Evolutionary conservation across 2,329 filamentous ascomycete species (phyloP).

Genomic region (Fusarium annulatum): DNA sequence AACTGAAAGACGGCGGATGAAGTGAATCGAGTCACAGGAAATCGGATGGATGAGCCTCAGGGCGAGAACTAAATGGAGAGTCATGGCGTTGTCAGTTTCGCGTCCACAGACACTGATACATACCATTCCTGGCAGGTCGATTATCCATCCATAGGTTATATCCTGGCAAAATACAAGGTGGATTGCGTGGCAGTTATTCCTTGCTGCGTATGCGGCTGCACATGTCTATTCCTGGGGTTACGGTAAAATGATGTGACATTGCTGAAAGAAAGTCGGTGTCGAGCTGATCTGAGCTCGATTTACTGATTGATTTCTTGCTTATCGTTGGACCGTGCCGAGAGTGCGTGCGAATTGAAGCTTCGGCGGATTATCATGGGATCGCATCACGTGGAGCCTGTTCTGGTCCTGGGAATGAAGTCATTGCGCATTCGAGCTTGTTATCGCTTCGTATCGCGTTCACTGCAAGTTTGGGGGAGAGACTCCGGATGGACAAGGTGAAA

Average conservation of each 20-base stretch:
- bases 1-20: conserved; percentile 9
- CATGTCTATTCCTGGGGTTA: conserved; percentile 7
- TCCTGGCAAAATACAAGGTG: not conserved
- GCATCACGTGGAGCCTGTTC: conserved; percentile 32
- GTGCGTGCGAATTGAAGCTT: conserved; percentile 4
- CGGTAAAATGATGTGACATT: conserved; percentile 2
- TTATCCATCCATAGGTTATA: not conserved
- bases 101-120: conserved; percentile 26
- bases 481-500: not conserved
- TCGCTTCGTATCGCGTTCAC: conserved; percentile 19
- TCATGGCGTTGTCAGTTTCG: conserved; percentile 31
- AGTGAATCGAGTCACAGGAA: conserved; percentile 2
- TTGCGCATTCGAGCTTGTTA: conserved; percentile 14
- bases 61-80: conserved; percentile 16
- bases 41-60: not conserved
- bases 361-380: conserved; percentile 12
- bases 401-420: conserved; percentile 31
- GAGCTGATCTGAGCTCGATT: conserved; percentile 17
- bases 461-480: not conserved
- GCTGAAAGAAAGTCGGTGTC: conserved; percentile 40
- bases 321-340: conserved; percentile 17
- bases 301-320: conserved; percentile 2
- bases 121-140: conserved; percentile 22
- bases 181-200: conserved; percentile 1
- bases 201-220: conserved; percentile 15